Base-by-base conservation (phyloP, 768 basidiomycete genomes). In the Agrocybe praecox region DNA sequence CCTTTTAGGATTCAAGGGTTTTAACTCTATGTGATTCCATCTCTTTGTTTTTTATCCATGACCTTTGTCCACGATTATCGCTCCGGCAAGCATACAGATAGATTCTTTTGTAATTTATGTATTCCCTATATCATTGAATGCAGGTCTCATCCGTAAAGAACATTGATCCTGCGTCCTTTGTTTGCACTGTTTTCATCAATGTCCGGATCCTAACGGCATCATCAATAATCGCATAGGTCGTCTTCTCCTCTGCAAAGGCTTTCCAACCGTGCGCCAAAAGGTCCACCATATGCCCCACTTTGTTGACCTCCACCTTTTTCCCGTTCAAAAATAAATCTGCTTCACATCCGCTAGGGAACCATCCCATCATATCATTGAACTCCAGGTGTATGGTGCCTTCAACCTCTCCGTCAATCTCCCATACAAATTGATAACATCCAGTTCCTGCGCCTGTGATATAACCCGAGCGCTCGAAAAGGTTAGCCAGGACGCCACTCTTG, bases 371-470 rank as follows among this genome's bases (percentile, higher is more conserved):
- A 12, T 22, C 14, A 19, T 55, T 46, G 18, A 52, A 58, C 24
- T 62, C 60, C 24, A 66, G 46, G 46, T 51, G 32, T 12, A 62
- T 70, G 7, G 60, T 59, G 0, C 72, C 72, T 1, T 71, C n/a
- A n/a, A n/a, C 66, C 43, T 74, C 72, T 6, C 73, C 74, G 24
- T 74, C 70, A 26, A 75, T 74, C 53, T 65, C 61, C 74, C 74
- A 75, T 7, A 62, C 34, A 22, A 76, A 62, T 2, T 65, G 59
- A 19, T 53, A 62, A 22, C 70, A 58, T 2, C 69, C 72, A 2
- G 57, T 57, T 15, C 12, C 36, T n/a, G 4, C 36, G 36, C 36
- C 36, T 9, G 64, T 52, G 7, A 51, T 49, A 36, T 66, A 59
- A 14, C 69, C 72, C 0, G 55, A 55, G 12, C 69, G 64, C 62